Evolutionary conservation across 495 filamentous ascomycete genomes (phyloP).

Genomic region (Polyplosphaeria fusca): DNA sequence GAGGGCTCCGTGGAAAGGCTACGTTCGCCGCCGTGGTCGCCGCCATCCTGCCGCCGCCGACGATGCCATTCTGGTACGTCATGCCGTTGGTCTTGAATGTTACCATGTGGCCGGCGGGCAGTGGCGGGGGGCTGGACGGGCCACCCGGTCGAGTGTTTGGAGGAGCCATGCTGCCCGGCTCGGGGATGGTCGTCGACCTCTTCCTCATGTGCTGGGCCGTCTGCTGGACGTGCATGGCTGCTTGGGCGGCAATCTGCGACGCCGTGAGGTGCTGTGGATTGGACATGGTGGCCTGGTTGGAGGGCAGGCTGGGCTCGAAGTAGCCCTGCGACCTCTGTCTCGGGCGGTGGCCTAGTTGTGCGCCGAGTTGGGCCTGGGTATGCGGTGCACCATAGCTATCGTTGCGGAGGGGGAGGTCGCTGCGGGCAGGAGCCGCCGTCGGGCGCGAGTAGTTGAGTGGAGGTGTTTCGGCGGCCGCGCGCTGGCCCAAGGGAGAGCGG

Average conservation of each 20-base stretch:
- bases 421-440: slow-evolving; percentile 22
- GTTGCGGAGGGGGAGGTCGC: slow-evolving; percentile 23
- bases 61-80: slow-evolving; percentile 62
- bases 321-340: slow-evolving; percentile 78
- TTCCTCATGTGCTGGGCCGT: slow-evolving; percentile 58
- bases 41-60: slow-evolving; percentile 63
- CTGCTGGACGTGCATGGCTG: slow-evolving; percentile 71
- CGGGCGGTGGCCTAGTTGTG: slow-evolving; percentile 37
- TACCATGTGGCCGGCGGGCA: slow-evolving; percentile 45
- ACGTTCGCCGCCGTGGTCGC: slow-evolving; percentile 82
- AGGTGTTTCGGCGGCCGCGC: slow-evolving; percentile 18
- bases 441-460: slow-evolving; percentile 57
- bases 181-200: slow-evolving; percentile 66
- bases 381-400: slow-evolving; percentile 12
- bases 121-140: slow-evolving; percentile 53
- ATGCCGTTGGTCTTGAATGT: slow-evolving; percentile 50
- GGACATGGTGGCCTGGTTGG: slow-evolving; percentile 47
- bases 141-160: slow-evolving; percentile 46
- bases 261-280: slow-evolving; percentile 52
- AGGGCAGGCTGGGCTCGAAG: slow-evolving; percentile 83
- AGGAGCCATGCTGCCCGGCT: slow-evolving; percentile 40
- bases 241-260: slow-evolving; percentile 86
- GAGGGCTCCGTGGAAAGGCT: slow-evolving; percentile 69
- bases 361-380: slow-evolving; percentile 13
- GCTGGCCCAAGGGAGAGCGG: slow-evolving; percentile 26